Evolutionary conservation across 2,329 filamentous ascomycete genomes (phyloP), one percentile per base, ranked within the genome.

Genomic region (Neonectria sp.): DNA sequence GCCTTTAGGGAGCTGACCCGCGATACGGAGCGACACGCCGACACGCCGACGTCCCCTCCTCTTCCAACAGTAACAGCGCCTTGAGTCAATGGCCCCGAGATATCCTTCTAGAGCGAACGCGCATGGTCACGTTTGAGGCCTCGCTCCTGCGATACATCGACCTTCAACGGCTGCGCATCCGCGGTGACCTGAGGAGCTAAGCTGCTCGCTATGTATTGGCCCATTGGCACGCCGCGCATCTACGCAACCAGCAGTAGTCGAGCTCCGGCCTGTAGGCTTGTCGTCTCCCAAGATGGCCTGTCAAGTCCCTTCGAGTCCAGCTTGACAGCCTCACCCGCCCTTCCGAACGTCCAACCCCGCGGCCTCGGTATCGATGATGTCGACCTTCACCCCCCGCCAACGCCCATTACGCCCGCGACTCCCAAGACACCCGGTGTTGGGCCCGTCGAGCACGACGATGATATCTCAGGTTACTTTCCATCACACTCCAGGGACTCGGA

Each of bases 141-240:
- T 51, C 68, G 65, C 68, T 63, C 60, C 70, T 65, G 68, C 69
- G 57, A 65, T 33, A 59, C 45, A 65, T 58, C 55, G 60, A 62
- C 56, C 55, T 57, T 63, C 40, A 69, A 71, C 71, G 59, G 69
- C 67, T 63, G 68, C 73, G 63, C 63, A 61, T 65, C 48, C 40
- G 49, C 67, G 55, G 63, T 69, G 68, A 68, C 70, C 73, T 75
- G 72, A 73, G 70, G 72, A 72, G 74, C 69, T 71, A 4, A 72
- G 70, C 69, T 71, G 67, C 68, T 65, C 78, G 86, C 84, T 86
- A 97, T 96, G 94, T 97, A 97, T 88, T 97, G 94, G 94, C 94
- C 94, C 78, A 89, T 95, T 81, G 93, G 93, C 81, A 93, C 93
- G 79, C 93, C 94, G 78, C 91, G 91, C 80, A 91, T 95, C 80